Percentiles rank a stretch among this genome's conserved stretches.
Conservation (phyloP, 345 rosid genomes). For the thale cress (Arabidopsis thaliana) region TAIR10.1 NC_003076.8:15857501-15858000, state of each 20-base stretch:
- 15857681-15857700: neutral
- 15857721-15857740: neutral
- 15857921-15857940: neutral
- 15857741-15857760: neutral
- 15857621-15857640: no score
- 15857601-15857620: neutral
- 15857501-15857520: no score
- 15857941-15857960: neutral
- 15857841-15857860: neutral
- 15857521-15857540: no score
- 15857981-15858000: neutral
- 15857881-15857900: neutral
- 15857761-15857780: neutral
- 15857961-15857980: neutral
- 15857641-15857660: neutral
- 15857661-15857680: neutral
- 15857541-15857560: no score
- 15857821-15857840: neutral
- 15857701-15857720: neutral
- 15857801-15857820: neutral
- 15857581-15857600: no score
- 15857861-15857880: slow-evolving; percentile 14
- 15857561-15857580: no score
- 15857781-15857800: neutral
- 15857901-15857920: neutral